Conservation (phyloP, 306 rosid species). For the Vachellia collinsii region DNA sequence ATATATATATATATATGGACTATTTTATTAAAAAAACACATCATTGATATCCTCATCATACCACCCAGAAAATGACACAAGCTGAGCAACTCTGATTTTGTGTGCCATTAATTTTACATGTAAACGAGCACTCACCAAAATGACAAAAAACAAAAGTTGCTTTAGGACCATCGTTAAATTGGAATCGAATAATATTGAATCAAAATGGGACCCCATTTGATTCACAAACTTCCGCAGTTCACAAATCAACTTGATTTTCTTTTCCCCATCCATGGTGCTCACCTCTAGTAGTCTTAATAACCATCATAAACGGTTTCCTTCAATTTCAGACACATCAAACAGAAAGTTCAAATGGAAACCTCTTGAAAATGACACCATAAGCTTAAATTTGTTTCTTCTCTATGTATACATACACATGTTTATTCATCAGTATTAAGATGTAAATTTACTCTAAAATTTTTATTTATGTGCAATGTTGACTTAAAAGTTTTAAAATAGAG, state of each 20-base stretch:
- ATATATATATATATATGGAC: no score
- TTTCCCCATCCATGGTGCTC: background rate
- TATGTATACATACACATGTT: no score
- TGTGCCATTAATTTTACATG: background rate
- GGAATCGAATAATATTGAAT: background rate
- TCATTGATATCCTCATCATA: background rate
- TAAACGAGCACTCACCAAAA: background rate
- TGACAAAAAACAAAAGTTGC: background rate
- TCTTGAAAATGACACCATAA: background rate
- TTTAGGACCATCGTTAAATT: background rate
- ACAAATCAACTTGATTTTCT: background rate
- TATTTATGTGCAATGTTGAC: no score
- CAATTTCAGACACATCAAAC: background rate
- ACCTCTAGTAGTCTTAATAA: background rate
- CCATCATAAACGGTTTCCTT: background rate
- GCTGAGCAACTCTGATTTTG: background rate
- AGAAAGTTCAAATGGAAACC: background rate
- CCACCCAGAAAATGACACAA: background rate
- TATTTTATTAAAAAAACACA: background rate
- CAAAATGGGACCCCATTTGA: conserved; percentile 7
- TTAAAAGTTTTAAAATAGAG: no score
- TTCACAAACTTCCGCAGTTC: background rate
- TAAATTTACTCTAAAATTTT: no score
- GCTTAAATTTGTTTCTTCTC: no score
- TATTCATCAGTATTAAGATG: no score